Conservation (phyloP, 2,329 filamentous ascomycete species). For the Colletotrichum lini region DNA sequence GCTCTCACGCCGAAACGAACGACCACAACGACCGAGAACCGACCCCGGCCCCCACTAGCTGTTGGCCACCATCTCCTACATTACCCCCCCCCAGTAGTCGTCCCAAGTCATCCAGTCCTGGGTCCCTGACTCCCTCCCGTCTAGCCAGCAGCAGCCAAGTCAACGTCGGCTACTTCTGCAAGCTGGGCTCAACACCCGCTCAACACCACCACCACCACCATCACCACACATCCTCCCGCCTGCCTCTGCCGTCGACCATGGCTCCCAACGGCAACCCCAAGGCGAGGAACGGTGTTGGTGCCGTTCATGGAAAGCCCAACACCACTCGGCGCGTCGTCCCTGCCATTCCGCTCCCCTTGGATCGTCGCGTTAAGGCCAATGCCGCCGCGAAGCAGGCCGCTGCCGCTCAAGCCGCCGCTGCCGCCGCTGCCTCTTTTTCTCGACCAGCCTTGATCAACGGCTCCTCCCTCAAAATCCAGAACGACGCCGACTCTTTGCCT, state of each 20-base stretch:
- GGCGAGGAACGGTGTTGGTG: conserved; percentile 41
- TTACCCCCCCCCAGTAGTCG: conserved; percentile 9
- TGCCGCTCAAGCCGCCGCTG: conserved; percentile 46
- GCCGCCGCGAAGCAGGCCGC: conserved; percentile 52
- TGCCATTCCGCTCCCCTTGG: conserved; percentile 56
- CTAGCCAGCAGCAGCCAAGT: conserved; percentile 6
- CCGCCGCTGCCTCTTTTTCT: conserved; percentile 19
- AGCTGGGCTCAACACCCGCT: conserved; percentile 27
- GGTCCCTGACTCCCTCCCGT: conserved; percentile 14
- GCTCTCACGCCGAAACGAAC: conserved; percentile 36
- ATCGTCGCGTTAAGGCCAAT: conserved; percentile 49
- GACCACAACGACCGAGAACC: conserved; percentile 8
- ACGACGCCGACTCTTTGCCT: conserved; percentile 36
- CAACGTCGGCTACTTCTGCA: conserved; percentile 22
- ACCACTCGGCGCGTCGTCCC: conserved; percentile 52
- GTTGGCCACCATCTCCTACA: conserved; percentile 8
- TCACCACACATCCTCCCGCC: conserved; percentile 30
- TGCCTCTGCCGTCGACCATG: conserved; percentile 34
- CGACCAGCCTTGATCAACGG: conserved; percentile 41
- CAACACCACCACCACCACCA: conserved; percentile 22
- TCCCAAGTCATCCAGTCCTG: conserved; percentile 18
- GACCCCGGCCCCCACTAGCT: conserved; percentile 11
- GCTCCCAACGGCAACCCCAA: conserved; percentile 40
- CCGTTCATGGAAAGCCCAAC: conserved; percentile 28
- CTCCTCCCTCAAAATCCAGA: conserved; percentile 42